phyloP scores from a whole-genome alignment of 2,329 filamentous ascomycete genomes.

The Simplicillium aogashimaense region DNA sequence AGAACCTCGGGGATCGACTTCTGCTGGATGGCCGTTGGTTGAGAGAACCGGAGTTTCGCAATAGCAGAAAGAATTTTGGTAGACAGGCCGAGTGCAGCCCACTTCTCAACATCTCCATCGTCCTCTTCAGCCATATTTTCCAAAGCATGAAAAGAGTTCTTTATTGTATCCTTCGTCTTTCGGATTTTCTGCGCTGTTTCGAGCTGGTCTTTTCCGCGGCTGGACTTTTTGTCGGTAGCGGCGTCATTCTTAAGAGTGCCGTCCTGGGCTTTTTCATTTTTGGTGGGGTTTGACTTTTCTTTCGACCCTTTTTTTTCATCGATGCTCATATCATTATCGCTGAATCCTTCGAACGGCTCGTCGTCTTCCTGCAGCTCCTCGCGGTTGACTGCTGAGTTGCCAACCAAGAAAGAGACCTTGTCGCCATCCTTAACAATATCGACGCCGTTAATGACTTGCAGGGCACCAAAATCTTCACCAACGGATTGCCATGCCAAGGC shows the following conservation, averaged over 20 bases:
- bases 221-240: conserved; percentile 11
- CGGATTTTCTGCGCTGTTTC: conserved; percentile 18
- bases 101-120: conserved; percentile 61
- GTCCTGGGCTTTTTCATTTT: conserved; percentile 19
- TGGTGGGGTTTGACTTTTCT: conserved; percentile 17
- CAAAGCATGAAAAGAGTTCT: conserved; percentile 46
- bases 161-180: conserved; percentile 21
- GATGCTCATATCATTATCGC: conserved; percentile 28
- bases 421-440: conserved; percentile 64
- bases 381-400: conserved; percentile 8
- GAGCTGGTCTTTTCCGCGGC: conserved; percentile 14
- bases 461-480: conserved; percentile 84
- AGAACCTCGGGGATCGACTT: conserved; percentile 73
- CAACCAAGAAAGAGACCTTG: conserved; percentile 45
- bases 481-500: conserved; percentile 59
- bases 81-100: conserved; percentile 67
- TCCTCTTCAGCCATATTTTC: conserved; percentile 42
- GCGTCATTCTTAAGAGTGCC: conserved; percentile 15
- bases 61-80: conserved; percentile 62
- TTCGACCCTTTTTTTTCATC: conserved; percentile 12
- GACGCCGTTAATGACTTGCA: conserved; percentile 88
- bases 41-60: conserved; percentile 67
- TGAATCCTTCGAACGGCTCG: conserved; percentile 57
- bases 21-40: conserved; percentile 74
- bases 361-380: conserved; percentile 9